A percentile compares a stretch with the other conserved stretches of the same genome.
Evolutionary conservation across 108 stramenopile genomes (phyloP).

Genomic region (Nitzschia sp.): DNA sequence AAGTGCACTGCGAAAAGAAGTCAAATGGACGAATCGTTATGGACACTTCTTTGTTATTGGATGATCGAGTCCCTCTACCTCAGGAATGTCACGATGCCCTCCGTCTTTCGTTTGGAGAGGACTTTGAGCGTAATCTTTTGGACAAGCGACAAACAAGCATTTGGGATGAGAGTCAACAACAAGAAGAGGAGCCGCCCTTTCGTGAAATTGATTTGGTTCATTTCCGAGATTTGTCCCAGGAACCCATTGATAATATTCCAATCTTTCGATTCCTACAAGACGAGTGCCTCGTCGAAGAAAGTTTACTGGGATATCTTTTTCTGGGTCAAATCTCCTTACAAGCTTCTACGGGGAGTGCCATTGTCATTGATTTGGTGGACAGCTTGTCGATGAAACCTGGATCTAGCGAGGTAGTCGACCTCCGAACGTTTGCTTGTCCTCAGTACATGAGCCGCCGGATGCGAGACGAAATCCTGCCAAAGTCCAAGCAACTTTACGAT

Average conservation of each 20-base stretch:
- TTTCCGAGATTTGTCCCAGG: background rate
- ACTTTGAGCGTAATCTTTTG: background rate
- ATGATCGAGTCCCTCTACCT: conserved; percentile 4
- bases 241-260: background rate
- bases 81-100: conserved; percentile 11
- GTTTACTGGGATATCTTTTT: conserved; percentile 5
- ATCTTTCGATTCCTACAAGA: conserved; percentile 10
- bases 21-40: background rate
- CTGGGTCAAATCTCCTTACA: background rate
- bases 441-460: background rate
- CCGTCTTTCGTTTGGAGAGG: background rate
- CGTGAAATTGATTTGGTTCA: background rate
- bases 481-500: conserved; percentile 5
- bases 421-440: conserved; percentile 15
- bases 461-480: conserved; percentile 1
- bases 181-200: background rate
- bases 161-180: background rate
- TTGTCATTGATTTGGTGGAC: conserved; percentile 8
- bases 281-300: conserved; percentile 2
- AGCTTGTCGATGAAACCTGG: conserved; percentile 5
- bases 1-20: conserved; percentile 8
- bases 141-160: background rate
- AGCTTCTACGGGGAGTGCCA: background rate
- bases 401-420: background rate
- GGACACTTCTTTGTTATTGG: background rate